Conservation (phyloP, 1,139 yeast species). For the Sugiyamaella sp. region DNA sequence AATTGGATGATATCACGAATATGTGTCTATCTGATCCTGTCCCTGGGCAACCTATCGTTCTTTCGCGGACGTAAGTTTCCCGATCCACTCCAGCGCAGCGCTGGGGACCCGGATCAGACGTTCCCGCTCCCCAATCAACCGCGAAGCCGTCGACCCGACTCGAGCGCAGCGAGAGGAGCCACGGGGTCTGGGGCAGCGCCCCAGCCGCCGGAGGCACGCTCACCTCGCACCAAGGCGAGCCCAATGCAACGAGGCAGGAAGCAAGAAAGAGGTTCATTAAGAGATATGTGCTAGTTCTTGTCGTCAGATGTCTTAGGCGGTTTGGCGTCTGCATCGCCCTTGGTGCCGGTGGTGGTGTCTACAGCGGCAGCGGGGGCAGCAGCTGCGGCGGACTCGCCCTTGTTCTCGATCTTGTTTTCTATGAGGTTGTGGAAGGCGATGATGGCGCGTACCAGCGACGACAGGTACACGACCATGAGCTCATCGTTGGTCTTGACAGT, state of each 20-base stretch:
- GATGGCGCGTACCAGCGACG: slow-evolving; percentile 89
- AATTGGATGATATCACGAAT: too few relatives aligned
- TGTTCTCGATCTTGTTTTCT: slow-evolving; percentile 88
- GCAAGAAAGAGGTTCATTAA: too few relatives aligned
- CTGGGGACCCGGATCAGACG: too few relatives aligned
- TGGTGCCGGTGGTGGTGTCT: slow-evolving; percentile 16
- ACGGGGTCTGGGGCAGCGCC: slow-evolving; percentile 5
- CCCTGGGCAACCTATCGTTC: too few relatives aligned
- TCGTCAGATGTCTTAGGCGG: slow-evolving; percentile 7
- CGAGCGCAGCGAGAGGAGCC: too few relatives aligned
- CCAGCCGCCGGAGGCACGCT: slow-evolving; percentile 5
- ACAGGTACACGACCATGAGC: slow-evolving; percentile 87
- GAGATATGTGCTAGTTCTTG: slow-evolving; percentile 5
- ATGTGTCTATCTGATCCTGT: too few relatives aligned
- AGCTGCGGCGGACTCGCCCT: slow-evolving; percentile 24
- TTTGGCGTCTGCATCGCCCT: slow-evolving; percentile 9
- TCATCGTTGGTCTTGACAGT: slow-evolving; percentile 94
- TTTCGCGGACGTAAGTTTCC: too few relatives aligned
- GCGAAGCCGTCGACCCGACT: too few relatives aligned
- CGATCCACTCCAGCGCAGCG: too few relatives aligned
- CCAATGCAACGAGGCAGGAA: too few relatives aligned
- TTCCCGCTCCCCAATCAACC: too few relatives aligned
- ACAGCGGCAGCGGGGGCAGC: slow-evolving; percentile 14
- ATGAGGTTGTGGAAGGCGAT: slow-evolving; percentile 96
- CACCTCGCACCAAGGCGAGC: too few relatives aligned